Percentiles rank a stretch among this genome's conserved stretches.
Conservation (phyloP, 805 yeast genomes). For the Metschnikowia hibisci region DNA sequence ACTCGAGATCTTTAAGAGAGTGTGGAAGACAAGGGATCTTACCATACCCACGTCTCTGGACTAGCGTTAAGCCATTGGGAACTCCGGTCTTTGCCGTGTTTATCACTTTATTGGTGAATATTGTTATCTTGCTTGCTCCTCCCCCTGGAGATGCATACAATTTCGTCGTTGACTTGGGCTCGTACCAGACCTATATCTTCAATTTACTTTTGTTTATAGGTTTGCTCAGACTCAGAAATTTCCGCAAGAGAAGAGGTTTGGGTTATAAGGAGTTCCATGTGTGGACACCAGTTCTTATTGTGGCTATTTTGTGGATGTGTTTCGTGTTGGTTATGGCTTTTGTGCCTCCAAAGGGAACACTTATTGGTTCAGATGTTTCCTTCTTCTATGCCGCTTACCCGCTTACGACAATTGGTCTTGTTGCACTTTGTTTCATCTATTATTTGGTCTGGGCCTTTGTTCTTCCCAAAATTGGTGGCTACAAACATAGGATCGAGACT, state of each 20-base stretch:
- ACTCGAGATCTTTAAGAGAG: constrained; percentile 30
- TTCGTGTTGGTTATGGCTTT: constrained; percentile 41
- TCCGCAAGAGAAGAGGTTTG: constrained; percentile 23
- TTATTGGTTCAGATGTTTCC: constrained; percentile 40
- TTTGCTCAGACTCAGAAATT: constrained; percentile 24
- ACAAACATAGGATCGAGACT: constrained; percentile 27
- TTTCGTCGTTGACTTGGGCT: constrained; percentile 29
- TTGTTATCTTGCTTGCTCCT: constrained; percentile 28
- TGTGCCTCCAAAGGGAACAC: constrained; percentile 40
- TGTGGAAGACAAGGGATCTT: constrained; percentile 34
- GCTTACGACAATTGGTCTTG: constrained; percentile 33
- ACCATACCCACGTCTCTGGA: constrained; percentile 28
- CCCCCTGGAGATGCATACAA: constrained; percentile 36
- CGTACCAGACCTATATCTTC: constrained; percentile 28
- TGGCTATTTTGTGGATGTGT: constrained; percentile 30
- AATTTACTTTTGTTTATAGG: constrained; percentile 26
- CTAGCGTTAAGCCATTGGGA: constrained; percentile 29
- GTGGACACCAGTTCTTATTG: constrained; percentile 26
- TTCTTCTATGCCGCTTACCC: constrained; percentile 43
- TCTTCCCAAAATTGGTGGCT: constrained; percentile 30
- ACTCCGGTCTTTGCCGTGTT: constrained; percentile 27
- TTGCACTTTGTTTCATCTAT: constrained; percentile 29
- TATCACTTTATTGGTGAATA: constrained; percentile 24
- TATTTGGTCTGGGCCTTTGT: constrained; percentile 35
- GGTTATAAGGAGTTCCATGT: constrained; percentile 16